phyloP scores from a whole-genome alignment of 2,329 filamentous ascomycete genomes.

The Fusarium multiceps region DNA sequence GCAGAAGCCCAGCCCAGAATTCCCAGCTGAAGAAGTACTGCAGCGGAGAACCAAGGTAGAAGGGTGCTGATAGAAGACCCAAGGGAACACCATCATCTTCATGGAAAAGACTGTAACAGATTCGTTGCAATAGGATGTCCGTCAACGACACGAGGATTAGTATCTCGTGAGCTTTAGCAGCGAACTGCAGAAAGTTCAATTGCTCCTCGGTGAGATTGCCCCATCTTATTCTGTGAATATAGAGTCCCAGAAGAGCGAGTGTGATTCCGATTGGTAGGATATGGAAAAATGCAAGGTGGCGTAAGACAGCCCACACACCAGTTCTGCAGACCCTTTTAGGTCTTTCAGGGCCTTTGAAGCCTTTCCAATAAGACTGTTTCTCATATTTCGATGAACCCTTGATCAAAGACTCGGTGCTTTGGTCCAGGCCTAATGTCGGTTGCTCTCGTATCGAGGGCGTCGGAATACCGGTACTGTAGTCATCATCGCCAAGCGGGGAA shows the following conservation, averaged over 20 bases:
- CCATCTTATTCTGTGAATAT: background rate
- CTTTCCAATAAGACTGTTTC: background rate
- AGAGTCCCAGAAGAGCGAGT: background rate
- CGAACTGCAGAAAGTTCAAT: conserved; percentile 3
- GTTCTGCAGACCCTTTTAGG: background rate
- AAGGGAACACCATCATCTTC: background rate
- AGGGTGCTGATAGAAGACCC: background rate
- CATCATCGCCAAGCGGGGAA: background rate
- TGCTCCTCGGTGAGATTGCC: background rate
- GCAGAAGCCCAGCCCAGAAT: background rate
- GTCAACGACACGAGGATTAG: background rate
- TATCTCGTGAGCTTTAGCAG: conserved; percentile 2
- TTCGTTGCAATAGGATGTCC: background rate
- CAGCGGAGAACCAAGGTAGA: background rate
- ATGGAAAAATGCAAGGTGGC: background rate
- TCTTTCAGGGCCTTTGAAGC: background rate
- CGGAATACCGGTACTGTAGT: too few relatives aligned
- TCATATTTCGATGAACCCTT: accelerated
- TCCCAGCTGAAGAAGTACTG: background rate
- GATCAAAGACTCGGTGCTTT: background rate
- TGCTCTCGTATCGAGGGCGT: background rate
- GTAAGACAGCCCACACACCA: background rate
- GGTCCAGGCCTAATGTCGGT: background rate
- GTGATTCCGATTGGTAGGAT: background rate
- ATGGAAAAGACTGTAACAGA: background rate